A percentile compares a stretch with the other conserved stretches of the same genome.
phyloP scores from a whole-genome alignment of 2,329 filamentous ascomycete genomes.

The Volutella citrinella region DNA sequence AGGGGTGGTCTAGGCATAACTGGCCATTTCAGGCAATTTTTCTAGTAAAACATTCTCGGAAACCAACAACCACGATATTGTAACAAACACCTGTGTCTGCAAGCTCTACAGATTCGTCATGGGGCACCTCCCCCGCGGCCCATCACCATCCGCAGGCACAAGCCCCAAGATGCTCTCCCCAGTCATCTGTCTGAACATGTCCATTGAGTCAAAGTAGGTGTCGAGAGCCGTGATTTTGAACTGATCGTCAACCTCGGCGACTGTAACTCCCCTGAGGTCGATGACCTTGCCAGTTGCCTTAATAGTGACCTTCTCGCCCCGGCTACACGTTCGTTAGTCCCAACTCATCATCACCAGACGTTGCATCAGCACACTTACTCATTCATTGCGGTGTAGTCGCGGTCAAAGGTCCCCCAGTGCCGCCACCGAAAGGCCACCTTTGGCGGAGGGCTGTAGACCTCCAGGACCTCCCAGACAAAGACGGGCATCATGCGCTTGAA shows the following conservation, averaged over 20 bases:
- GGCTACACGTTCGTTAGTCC: slow-evolving; percentile 35
- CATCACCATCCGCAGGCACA: too few species aligned
- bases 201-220: slow-evolving; percentile 64
- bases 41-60: too few species aligned
- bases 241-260: slow-evolving; percentile 60
- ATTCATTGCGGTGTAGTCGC: slow-evolving; percentile 63
- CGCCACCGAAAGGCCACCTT: slow-evolving; percentile 63
- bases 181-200: slow-evolving; percentile 68
- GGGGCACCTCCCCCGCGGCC: too few species aligned
- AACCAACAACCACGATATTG: too few species aligned
- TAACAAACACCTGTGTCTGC: too few species aligned
- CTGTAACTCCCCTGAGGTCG: slow-evolving; percentile 61
- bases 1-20: too few species aligned
- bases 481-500: slow-evolving; percentile 73
- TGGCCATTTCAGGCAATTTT: too few species aligned
- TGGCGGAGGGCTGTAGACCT: slow-evolving; percentile 65
- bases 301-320: slow-evolving; percentile 59
- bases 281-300: slow-evolving; percentile 60
- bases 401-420: slow-evolving; percentile 66
- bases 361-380: slow-evolving; percentile 48
- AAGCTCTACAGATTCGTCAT: too few species aligned
- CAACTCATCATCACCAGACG: neutral
- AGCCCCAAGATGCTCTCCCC: too few species aligned
- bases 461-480: slow-evolving; percentile 68
- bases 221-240: slow-evolving; percentile 57